Percentiles rank a stretch among this genome's conserved stretches.
phyloP scores from a whole-genome alignment of 495 filamentous ascomycete species.

The Podospora conica region DNA sequence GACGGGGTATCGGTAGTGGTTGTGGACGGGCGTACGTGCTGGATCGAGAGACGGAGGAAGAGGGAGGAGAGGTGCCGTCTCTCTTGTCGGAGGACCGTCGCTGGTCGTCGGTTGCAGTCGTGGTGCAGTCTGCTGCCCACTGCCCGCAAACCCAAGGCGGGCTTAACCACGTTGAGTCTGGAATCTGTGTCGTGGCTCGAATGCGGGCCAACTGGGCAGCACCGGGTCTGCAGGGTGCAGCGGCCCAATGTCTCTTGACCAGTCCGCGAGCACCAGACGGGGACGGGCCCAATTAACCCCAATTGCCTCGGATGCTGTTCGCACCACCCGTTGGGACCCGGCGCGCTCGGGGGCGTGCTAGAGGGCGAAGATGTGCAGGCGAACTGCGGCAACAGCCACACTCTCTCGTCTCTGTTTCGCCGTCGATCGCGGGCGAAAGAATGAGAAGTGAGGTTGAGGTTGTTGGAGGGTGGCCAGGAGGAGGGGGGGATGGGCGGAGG shows the following conservation, averaged over 20 bases:
- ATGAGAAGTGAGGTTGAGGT: not conserved
- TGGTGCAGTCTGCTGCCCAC: constrained; percentile 18
- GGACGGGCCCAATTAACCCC: constrained; percentile 27
- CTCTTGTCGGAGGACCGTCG: no score
- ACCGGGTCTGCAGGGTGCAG: constrained; percentile 45
- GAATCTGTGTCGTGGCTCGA: constrained; percentile 55
- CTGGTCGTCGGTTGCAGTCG: no score
- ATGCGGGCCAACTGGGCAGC: constrained; percentile 46
- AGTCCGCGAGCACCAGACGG: constrained; percentile 33
- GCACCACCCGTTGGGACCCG: constrained; percentile 11
- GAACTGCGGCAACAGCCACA: not conserved
- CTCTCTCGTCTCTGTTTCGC: not conserved
- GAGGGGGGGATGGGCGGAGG: not conserved
- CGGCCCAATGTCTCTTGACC: constrained; percentile 43
- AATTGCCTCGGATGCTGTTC: constrained; percentile 16
- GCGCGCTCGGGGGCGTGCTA: not conserved
- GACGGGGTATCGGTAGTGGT: constrained; percentile 1
- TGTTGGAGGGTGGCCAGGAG: no score
- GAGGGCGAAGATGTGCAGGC: constrained; percentile 11
- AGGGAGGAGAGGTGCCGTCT: constrained; percentile 10
- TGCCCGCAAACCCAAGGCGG: constrained; percentile 26
- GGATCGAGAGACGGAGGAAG: not conserved
- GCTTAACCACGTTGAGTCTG: constrained; percentile 35
- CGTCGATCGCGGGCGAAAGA: not conserved
- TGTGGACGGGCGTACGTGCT: constrained; percentile 7